Evolutionary conservation across 352 stramenopile genomes (phyloP).

Genomic region (Hyphochytrium catenoides): DNA sequence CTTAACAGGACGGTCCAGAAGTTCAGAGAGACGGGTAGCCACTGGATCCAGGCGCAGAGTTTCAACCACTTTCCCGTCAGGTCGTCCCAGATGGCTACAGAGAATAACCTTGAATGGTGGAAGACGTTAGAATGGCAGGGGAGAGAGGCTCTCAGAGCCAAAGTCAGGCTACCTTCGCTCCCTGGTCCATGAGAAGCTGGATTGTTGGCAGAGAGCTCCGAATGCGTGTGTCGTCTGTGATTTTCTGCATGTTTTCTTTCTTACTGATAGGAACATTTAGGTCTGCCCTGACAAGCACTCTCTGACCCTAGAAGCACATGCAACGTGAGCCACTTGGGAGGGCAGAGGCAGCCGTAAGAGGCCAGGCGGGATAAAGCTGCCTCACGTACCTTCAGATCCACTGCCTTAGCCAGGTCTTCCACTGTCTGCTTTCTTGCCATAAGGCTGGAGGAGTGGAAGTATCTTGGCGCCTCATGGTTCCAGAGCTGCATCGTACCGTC

Average conservation of each 20-base stretch:
- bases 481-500: too few species aligned
- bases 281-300: constrained; percentile 92
- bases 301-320: constrained; percentile 79
- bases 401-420: too few species aligned
- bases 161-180: constrained; percentile 59
- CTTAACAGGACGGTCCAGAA: constrained; percentile 69
- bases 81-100: constrained; percentile 89
- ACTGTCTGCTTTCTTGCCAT: too few species aligned
- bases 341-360: too few species aligned
- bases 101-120: too few species aligned
- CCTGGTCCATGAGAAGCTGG: constrained; percentile 65
- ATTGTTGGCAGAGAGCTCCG: constrained; percentile 81
- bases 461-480: too few species aligned
- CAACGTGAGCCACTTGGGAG: too few species aligned
- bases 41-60: constrained; percentile 67
- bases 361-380: too few species aligned
- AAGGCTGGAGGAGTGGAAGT: too few species aligned
- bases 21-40: constrained; percentile 68
- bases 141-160: background rate
- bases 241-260: constrained; percentile 56
- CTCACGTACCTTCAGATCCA: too few species aligned
- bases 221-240: constrained; percentile 92
- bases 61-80: constrained; percentile 68
- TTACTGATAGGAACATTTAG: constrained; percentile 96
- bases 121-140: too few species aligned